phyloP scores from a whole-genome alignment of 2,329 filamentous ascomycete genomes.

The Nemania sp. region DNA sequence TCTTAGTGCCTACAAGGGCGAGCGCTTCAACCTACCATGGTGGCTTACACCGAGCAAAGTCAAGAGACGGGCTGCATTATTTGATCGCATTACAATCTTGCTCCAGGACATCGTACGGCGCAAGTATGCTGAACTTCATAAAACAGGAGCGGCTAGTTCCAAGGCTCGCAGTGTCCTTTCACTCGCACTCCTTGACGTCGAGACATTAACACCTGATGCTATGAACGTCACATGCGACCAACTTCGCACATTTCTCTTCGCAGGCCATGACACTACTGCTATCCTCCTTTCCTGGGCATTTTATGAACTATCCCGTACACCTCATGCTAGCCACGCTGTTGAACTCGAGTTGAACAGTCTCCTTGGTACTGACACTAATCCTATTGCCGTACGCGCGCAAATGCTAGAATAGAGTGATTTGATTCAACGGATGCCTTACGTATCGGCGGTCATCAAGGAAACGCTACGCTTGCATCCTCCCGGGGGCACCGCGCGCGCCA shows the following conservation, averaged over 20 bases:
- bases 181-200: not conserved
- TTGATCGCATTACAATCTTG: not conserved
- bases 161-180: not conserved
- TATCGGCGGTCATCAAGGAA: slow-evolving; percentile 56
- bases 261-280: slow-evolving; percentile 57
- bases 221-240: slow-evolving; percentile 53
- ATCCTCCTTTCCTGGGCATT: slow-evolving; percentile 54
- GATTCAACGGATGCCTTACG: slow-evolving; percentile 52
- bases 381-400: slow-evolving; percentile 43
- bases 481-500: slow-evolving; percentile 49
- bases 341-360: slow-evolving; percentile 54
- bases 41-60: not conserved
- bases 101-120: not conserved
- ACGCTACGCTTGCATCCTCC: slow-evolving; percentile 53
- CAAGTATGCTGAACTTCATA: not conserved
- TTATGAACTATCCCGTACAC: slow-evolving; percentile 54
- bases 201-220: slow-evolving; percentile 33
- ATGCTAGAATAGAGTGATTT: slow-evolving; percentile 47
- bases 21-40: slow-evolving; percentile 1
- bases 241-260: slow-evolving; percentile 56
- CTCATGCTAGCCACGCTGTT: slow-evolving; percentile 48
- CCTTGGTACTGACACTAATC: slow-evolving; percentile 50
- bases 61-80: not conserved
- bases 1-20: slow-evolving; percentile 4
- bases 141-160: not conserved